Evolutionary conservation across 371 early-diverging fungal genomes (phyloP), one percentile per base, ranked within the genome.

Genomic region (Coemansia sp.): DNA sequence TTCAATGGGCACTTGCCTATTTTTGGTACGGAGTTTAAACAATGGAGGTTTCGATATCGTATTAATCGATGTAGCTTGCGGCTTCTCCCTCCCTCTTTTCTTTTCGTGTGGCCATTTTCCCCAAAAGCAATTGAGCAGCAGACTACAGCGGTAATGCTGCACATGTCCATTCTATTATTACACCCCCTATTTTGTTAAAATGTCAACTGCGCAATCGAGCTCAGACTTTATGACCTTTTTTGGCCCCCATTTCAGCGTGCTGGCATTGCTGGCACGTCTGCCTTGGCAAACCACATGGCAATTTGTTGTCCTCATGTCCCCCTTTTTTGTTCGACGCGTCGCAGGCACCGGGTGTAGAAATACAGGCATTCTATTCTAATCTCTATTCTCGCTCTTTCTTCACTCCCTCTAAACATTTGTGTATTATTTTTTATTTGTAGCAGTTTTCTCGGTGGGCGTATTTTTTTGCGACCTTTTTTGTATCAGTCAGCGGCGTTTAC

Each of bases 21-120:
- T 51, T 51, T 40, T 24, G 26, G 44, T 19, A 51, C 61, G 61
- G 61, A 61, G 61, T 61, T 61, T 59, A 51, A 61, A 61, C 61
- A 61, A 61, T 61, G 39, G 32, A 13, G 21, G 21, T 61, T 61
- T 61, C 61, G 36, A 61, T 61, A 32, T 61, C 51, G 32, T 51
- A 61, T 61, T 61, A 62, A 62, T 53, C 53, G 24, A 19, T 19
- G 13, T 23, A 3, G 19, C 40, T 8, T 9, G 36, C 36, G 36
- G 6, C 7, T 26, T 9, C 24, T 12, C 23, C 13, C 23, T 13
- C 23, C 41, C 15, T 58, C 15, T 23, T 36, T 58, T 36, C 12
- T 5, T 4, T 2, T 1, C 56, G 17, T 15, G 53, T 28, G 29
- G 24, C 53, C 23, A 21, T 28, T n/a, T n/a, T 2, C 29, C 13